Conservation (phyloP, 208 protist species). For the Crithidia mellificae region DNA sequence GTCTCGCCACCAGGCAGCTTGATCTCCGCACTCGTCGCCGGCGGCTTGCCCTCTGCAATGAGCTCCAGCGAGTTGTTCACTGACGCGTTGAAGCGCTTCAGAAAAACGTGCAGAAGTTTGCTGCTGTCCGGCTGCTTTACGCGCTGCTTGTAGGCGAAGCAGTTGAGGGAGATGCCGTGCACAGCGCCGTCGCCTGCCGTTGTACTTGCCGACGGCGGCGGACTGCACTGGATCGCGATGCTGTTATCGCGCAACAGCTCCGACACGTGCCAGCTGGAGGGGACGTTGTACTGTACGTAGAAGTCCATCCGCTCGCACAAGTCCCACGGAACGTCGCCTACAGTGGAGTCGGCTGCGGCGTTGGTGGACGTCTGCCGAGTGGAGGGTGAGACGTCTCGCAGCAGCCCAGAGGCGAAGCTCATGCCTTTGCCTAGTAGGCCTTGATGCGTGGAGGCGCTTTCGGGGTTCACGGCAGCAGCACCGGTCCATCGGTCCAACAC, state of each 20-base stretch:
- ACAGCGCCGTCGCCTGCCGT: constrained; percentile 29
- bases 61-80: constrained; percentile 72
- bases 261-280: constrained; percentile 61
- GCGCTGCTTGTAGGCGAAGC: constrained; percentile 77
- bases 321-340: constrained; percentile 70
- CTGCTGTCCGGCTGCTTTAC: constrained; percentile 60
- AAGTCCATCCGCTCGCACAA: constrained; percentile 81
- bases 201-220: constrained; percentile 24
- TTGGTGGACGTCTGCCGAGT: constrained; percentile 25
- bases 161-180: constrained; percentile 80
- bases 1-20: background rate
- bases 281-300: constrained; percentile 80
- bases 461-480: constrained; percentile 9
- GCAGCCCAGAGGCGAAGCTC: constrained; percentile 60
- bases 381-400: constrained; percentile 26
- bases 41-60: constrained; percentile 30
- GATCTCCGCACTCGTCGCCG: constrained; percentile 4
- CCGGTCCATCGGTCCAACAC: constrained; percentile 61
- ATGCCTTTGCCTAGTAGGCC: constrained; percentile 65
- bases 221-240: constrained; percentile 74
- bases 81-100: constrained; percentile 80
- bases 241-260: constrained; percentile 75
- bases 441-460: background rate
- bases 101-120: constrained; percentile 68
- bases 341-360: constrained; percentile 29